Conservation (phyloP, 2,329 filamentous ascomycete species). For the Monilinia fructigena region DNA sequence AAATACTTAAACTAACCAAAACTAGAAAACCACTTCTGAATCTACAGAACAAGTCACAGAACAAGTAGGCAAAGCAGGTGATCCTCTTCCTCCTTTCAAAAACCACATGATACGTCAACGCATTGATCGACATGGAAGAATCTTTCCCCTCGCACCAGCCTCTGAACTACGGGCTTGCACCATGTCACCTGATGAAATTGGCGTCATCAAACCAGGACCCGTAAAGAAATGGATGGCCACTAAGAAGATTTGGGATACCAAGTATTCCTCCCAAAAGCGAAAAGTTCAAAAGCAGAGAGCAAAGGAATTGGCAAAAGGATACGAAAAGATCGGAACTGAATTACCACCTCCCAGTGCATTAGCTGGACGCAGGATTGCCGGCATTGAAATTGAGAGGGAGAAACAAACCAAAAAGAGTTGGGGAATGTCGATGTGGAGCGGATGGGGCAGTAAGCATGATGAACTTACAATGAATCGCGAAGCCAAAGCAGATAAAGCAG, state of each 20-base stretch:
- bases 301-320: constrained; percentile 70
- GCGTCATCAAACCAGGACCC: constrained; percentile 75
- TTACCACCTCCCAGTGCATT: constrained; percentile 80
- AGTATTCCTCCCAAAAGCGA: constrained; percentile 67
- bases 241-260: constrained; percentile 70
- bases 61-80: constrained; percentile 80
- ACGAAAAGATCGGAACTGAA: constrained; percentile 71
- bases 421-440: constrained; percentile 78
- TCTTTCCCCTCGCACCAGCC: constrained; percentile 64
- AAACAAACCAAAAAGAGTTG: constrained; percentile 65
- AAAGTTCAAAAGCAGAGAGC: constrained; percentile 72
- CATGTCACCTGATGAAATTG: constrained; percentile 64
- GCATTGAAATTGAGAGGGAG: constrained; percentile 45
- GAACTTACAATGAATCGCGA: constrained; percentile 66
- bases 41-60: not conserved
- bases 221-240: constrained; percentile 79
- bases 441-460: constrained; percentile 89
- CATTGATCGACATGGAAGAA: constrained; percentile 73
- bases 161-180: constrained; percentile 64
- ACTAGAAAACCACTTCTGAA: constrained; percentile 22
- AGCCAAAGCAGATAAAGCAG: constrained; percentile 51
- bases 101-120: constrained; percentile 90
- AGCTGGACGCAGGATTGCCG: constrained; percentile 63
- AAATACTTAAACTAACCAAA: constrained; percentile 17
- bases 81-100: constrained; percentile 75